These are phyloP conservation scores for Ustilago bromivora DNA, from an alignment of 1,284 basidiomycete genomes.

Conservation along the genomic window DNA sequence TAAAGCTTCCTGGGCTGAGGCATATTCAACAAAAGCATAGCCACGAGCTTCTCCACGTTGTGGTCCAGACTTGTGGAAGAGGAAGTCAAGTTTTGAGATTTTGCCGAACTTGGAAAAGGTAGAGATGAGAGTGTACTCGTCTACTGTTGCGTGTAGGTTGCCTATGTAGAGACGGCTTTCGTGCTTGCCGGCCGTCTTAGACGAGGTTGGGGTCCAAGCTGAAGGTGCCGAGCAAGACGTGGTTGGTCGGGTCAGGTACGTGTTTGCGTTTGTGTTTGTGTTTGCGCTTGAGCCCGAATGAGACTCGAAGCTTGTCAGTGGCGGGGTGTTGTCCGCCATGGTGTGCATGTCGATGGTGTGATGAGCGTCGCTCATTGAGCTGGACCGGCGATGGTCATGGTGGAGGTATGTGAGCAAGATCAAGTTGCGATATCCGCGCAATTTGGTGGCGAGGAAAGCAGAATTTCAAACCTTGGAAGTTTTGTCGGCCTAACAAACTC, in stretches of 20 bases:
- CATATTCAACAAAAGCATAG: constrained; percentile 92
- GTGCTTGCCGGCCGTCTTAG: constrained; percentile 17
- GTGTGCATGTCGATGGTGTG: neutral
- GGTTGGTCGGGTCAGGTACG: constrained; percentile 32
- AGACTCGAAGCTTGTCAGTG: too few species aligned
- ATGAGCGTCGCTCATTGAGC: neutral
- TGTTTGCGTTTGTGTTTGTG: neutral
- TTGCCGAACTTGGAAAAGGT: constrained; percentile 91
- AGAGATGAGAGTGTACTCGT: constrained; percentile 87
- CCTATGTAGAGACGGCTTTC: constrained; percentile 83
- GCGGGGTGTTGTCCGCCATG: neutral
- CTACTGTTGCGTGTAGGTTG: constrained; percentile 86
- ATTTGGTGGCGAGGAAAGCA: too few species aligned
- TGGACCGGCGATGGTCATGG: neutral
- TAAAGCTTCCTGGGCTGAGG: constrained; percentile 75
- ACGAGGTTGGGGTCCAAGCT: neutral
- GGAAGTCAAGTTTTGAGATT: constrained; percentile 89
- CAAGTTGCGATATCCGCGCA: neutral
- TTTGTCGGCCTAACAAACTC: too few species aligned
- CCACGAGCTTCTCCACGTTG: constrained; percentile 91
- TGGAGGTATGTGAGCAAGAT: neutral
- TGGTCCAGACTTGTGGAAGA: constrained; percentile 92
- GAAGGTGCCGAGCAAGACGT: constrained; percentile 1
- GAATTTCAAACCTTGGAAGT: too few species aligned
- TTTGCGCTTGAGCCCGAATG: neutral